Evolutionary conservation across 352 stramenopile species (phyloP), one percentile per base, ranked within the genome.

Genomic region (Phytophthora melonis): DNA sequence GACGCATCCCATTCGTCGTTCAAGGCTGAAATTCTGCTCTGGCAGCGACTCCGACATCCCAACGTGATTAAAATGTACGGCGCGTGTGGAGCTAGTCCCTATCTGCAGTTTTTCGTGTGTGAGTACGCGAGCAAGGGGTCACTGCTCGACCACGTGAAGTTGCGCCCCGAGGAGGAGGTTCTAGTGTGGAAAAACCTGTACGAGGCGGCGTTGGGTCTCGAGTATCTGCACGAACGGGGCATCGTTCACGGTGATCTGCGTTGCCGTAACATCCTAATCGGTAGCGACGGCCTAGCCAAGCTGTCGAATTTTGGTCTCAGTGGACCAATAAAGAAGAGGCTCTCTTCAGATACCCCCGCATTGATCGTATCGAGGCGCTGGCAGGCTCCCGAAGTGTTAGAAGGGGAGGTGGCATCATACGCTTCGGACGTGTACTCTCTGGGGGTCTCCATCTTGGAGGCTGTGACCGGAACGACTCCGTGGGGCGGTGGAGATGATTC

Each of bases 381-480:
- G 30, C 30, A 34, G 30, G 30, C 30, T 1, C 30, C 30, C 25
- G 25, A 30, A 30, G 25, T 30, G 25, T 19, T 62, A 23, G 7
- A 4, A 50, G 50, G 52, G 0, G 32, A 53, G 1, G 4, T 6
- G n/a, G n/a, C 59, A n/a, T 63, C 58, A 5, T 23, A 18, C 9
- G n/a, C 53, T 19, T 64, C 67, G 8, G 67, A 74, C 16, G 30
- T 74, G 16, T 74, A 70, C 39, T 74, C 67, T 18, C n/a, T 70
- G 18, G 60, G 67, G 16, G 58, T 74, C 47, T 70, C 59, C 67
- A 74, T 74, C 58, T 27, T 74, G 30, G 67, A 74, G 41, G 54
- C 67, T 13, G 60, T 70, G 60, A 70, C 60, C 3, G 47, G 32
- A 3, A 45, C 57, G n/a, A 41, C 47, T 14, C 65, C 65, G 5